Conservation (phyloP, 164 flowering plant species). For the Umbellularia californica region DNA sequence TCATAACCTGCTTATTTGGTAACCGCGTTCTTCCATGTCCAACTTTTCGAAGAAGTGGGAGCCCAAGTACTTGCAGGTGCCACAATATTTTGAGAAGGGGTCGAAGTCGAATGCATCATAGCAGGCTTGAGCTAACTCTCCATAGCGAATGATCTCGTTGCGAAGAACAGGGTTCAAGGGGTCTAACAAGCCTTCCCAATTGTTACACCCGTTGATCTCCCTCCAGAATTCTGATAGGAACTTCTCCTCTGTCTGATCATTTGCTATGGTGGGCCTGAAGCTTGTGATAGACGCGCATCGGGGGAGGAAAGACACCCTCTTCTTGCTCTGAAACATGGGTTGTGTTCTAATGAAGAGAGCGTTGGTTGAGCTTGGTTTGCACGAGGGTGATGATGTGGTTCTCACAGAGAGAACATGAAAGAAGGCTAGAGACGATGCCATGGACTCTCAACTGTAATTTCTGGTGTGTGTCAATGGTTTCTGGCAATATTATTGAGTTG, state of each 20-base stretch:
- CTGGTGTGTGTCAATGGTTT: too few relatives aligned
- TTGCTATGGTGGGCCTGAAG: background rate
- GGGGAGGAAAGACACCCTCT: background rate
- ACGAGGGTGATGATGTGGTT: background rate
- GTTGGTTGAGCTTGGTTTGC: background rate
- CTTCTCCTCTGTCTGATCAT: background rate
- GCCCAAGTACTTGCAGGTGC: conserved; percentile 52
- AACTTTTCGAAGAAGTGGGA: conserved; percentile 50
- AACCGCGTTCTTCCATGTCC: conserved; percentile 41
- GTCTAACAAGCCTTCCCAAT: conserved; percentile 64
- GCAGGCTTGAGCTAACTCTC: conserved; percentile 70
- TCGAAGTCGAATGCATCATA: conserved; percentile 84
- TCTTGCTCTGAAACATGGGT: background rate
- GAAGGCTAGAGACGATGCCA: background rate
- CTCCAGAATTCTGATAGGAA: conserved; percentile 36
- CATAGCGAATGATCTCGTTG: conserved; percentile 60
- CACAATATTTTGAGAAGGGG: conserved; percentile 68
- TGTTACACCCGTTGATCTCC: conserved; percentile 50
- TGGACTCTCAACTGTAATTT: background rate
- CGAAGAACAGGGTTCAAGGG: conserved; percentile 60
- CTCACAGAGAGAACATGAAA: background rate
- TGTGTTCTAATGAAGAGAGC: background rate
- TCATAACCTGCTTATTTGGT: conserved; percentile 28
- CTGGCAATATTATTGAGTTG: too few relatives aligned
- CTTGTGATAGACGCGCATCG: background rate